Percentiles rank a stretch among this genome's conserved stretches.
Conservation (phyloP, 2,329 filamentous ascomycete genomes). For the Cordyceps fumosorosea region DNA sequence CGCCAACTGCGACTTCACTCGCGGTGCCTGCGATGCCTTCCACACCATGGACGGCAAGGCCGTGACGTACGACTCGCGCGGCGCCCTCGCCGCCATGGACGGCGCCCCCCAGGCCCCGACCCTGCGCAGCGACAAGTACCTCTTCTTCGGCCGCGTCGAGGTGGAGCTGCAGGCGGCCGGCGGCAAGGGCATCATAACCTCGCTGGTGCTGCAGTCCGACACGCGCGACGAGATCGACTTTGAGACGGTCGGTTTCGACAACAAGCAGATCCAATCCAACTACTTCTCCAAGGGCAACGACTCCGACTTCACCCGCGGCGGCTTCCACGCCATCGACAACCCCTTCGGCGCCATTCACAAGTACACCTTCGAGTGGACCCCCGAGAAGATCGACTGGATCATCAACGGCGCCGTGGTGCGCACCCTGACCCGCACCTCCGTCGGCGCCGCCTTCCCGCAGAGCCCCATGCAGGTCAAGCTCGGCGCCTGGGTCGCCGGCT, state of each 20-base stretch:
- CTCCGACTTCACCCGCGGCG: constrained; percentile 61
- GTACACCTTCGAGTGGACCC: constrained; percentile 64
- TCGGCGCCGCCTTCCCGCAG: constrained; percentile 56
- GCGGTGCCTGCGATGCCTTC: constrained; percentile 57
- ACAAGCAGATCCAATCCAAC: constrained; percentile 74
- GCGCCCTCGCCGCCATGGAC: constrained; percentile 60
- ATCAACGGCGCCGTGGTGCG: constrained; percentile 58
- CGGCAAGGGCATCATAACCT: constrained; percentile 82
- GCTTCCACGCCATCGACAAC: constrained; percentile 49
- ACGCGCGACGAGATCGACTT: constrained; percentile 90
- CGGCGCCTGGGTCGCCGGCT: constrained; percentile 60
- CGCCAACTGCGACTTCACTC: constrained; percentile 66
- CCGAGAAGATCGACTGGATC: constrained; percentile 56
- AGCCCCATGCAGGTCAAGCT: constrained; percentile 67
- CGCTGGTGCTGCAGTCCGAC: constrained; percentile 81
- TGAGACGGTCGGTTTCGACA: constrained; percentile 83
- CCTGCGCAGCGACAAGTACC: constrained; percentile 74
- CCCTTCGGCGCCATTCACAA: constrained; percentile 58
- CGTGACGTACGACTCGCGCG: constrained; percentile 38
- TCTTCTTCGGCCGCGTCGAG: constrained; percentile 92
- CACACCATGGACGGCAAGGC: constrained; percentile 38
- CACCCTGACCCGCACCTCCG: constrained; percentile 51
- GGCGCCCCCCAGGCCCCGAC: constrained; percentile 60
- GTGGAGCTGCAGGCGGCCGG: constrained; percentile 71
- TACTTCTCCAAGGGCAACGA: constrained; percentile 74